Base-by-base conservation (phyloP, 192 early-diverging fungal species). In the Rhizophagus clarus region DNA sequence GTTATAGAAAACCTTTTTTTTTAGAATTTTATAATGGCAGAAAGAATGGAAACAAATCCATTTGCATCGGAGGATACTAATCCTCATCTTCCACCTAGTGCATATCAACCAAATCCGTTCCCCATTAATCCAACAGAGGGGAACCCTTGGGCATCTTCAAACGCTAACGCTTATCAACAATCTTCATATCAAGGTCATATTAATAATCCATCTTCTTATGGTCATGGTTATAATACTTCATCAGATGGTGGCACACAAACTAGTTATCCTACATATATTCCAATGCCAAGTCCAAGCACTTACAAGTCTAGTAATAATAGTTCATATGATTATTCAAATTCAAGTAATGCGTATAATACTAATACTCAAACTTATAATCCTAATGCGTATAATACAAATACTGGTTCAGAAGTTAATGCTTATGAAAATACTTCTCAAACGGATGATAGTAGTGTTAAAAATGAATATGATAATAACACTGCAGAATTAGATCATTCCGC, bases 71-170 rank as follows among this genome's bases (percentile, higher is more conserved):
- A 56, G 20, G 51, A 20, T 22, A 7, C 51, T 56, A 56, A 15
- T 17, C 37, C 71, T 32, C 71, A 72, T 40, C 37, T 26, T 72
- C 71, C 71, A n/a, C 20, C 31, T 11, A 45, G 37, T 12, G 71
- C 11, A 9, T 45, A 72, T 72, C 71, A 45, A n/a, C 70, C 70
- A 72, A 72, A 72, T 8, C 71, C 40, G 0, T 72, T 72, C 10
- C 71, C 71, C 3, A 15, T 72, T 42, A 72, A 72, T 20, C 71
- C 71, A 32, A 40, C 42, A 11, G 71, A 42, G 22, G 71, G 71
- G 14, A 42, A 72, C 26, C 71, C 71, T 26, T 72, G 34, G 71
- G 71, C 71, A 47, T 60, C 66, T 40, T 56, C 47, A 37, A 49
- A 74, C 26, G 17, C 32, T n/a, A 9, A 60, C 29, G 5, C 66